Base-by-base conservation (phyloP, 2,329 filamentous ascomycete genomes). In the Monilinia polystroma region DNA sequence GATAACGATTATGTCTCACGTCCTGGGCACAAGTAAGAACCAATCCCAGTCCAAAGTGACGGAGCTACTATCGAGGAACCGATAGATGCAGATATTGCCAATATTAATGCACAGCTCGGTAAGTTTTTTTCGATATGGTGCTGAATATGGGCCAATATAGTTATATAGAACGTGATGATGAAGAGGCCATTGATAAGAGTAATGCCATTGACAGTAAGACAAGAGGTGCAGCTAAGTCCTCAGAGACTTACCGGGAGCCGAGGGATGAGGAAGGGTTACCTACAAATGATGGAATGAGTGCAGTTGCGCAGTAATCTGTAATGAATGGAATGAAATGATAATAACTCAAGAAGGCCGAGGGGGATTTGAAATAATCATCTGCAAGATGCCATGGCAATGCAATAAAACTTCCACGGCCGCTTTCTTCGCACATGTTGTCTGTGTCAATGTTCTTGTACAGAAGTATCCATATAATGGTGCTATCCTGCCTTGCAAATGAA, bases 231-330 rank as follows among this genome's bases (percentile, higher is more conserved):
- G 51, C 62, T 18, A 62, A 64, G 62, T 66, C 68, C 1, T 67
- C 67, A 18, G 63, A 58, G 3, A 55, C 32, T 26, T 76, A 75
- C 45, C 62, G 63, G 8, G 73, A 75, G 69, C 75, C 74, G 2
- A 73, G 67, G 20, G 73, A 75, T 63, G 71, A 72, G 35, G 73
- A 75, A 64, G 72, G 72, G 11, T 51, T 75, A 14, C 70, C 68
- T 35, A 57, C 59, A 14, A 23, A 72, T 60, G 68, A 68, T 66
- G 70, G 68, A 23, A 70, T 35, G 12, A 66, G 35, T 52, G 54
- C 63, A 8, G 41, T 29, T 35, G 55, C 55, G 16, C 63, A 53
- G 32, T 65, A 65, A 32, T 26, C 18, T 35, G 14, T 16, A 38
- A 64, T 32, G 8, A 32, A 53, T 23, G 66, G 8, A 32, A 53